Conservation (phyloP, 176 grass and related monocot species). For the Triticum monococcum region DNA sequence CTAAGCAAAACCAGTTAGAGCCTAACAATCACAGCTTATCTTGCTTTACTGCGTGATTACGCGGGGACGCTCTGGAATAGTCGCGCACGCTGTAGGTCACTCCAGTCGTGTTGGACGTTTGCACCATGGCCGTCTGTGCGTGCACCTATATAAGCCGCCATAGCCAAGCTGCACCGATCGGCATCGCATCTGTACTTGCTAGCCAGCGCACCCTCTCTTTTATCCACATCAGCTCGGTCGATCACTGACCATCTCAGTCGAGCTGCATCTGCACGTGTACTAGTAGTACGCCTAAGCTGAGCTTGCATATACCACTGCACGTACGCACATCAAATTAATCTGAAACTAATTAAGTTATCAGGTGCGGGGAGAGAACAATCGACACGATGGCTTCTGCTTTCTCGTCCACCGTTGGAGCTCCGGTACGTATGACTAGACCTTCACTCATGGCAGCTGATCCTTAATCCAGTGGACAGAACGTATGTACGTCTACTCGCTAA, state of each 20-base stretch:
- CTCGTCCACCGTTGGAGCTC: conserved; percentile 56
- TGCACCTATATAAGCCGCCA: conserved; percentile 8
- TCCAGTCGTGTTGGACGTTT: neutral
- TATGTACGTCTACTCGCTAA: neutral
- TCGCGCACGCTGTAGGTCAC: neutral
- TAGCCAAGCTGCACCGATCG: neutral
- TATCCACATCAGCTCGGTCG: neutral
- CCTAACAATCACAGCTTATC: neutral
- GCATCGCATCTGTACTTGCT: neutral
- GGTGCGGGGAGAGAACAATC: neutral
- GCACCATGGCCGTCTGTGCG: neutral
- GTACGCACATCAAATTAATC: neutral
- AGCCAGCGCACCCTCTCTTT: neutral
- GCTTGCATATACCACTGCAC: conserved; percentile 6
- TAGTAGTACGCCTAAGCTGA: neutral
- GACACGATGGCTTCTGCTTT: conserved; percentile 46
- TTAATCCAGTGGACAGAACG: neutral
- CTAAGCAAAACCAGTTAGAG: neutral
- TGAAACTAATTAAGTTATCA: neutral
- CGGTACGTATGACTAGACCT: conserved; percentile 29
- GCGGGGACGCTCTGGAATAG: conserved; percentile 7
- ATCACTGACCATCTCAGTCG: neutral
- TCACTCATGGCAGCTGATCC: neutral
- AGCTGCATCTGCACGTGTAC: neutral
- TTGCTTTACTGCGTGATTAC: neutral